Percentiles rank a stretch among this genome's conserved stretches.
Conservation (phyloP, 2,329 filamentous ascomycete species). For the Aspergillus ochraceoroseus region DNA sequence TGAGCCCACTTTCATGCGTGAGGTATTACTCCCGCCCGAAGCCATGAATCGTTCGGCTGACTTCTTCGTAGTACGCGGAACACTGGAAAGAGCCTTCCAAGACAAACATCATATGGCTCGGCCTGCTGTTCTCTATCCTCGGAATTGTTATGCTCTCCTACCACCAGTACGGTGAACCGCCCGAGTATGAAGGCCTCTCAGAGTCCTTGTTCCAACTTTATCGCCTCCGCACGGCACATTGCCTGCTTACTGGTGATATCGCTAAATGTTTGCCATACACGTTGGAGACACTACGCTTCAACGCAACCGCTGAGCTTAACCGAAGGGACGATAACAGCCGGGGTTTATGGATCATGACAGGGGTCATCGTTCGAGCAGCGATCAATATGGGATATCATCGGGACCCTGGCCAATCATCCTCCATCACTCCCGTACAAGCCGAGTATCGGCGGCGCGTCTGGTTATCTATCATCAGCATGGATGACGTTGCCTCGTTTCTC, state of each 20-base stretch:
- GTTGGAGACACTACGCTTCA: constrained; percentile 10
- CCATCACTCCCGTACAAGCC: background rate
- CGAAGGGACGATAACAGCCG: constrained; percentile 12
- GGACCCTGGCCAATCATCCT: constrained; percentile 6
- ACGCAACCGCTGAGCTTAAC: constrained; percentile 12
- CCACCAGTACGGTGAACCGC: constrained; percentile 3
- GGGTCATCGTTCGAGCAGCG: constrained; percentile 10
- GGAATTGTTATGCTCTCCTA: constrained; percentile 9
- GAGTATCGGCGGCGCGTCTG: constrained; percentile 13
- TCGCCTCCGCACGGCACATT: constrained; percentile 14
- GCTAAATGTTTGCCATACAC: constrained; percentile 14
- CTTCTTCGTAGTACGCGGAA: constrained; percentile 2
- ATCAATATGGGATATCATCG: constrained; percentile 16
- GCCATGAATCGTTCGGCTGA: no score
- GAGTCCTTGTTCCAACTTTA: constrained; percentile 11
- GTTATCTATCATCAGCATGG: constrained; percentile 9
- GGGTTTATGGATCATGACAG: constrained; percentile 14
- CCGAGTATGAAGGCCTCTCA: constrained; percentile 1
- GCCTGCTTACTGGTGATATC: constrained; percentile 10
- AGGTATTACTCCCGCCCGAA: constrained; percentile 4
- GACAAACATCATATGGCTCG: constrained; percentile 11
- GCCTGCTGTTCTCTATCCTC: constrained; percentile 12
- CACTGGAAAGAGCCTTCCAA: constrained; percentile 7
- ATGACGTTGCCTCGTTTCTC: constrained; percentile 10
- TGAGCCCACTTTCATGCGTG: constrained; percentile 12